A percentile compares a stretch with the other conserved stretches of the same genome.
Evolutionary conservation across 2,329 filamentous ascomycete species (phyloP).

Genomic region (Ceratocystis cubensis): DNA sequence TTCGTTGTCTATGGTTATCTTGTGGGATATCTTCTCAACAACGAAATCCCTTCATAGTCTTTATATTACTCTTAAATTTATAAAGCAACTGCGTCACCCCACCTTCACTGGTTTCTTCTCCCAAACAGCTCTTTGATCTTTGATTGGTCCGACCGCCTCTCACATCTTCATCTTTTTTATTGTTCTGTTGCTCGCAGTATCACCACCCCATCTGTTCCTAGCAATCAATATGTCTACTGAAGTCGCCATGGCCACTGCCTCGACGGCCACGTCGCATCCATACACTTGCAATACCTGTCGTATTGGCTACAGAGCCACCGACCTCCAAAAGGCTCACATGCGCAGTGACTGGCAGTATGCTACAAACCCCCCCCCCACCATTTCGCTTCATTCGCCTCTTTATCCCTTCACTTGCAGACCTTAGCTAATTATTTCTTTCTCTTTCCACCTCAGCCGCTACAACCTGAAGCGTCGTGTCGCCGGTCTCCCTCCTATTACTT

Average conservation of each 20-base stretch:
- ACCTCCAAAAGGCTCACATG: conserved; percentile 91
- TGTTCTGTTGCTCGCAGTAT: not conserved
- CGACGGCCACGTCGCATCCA: conserved; percentile 51
- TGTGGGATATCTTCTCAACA: no score
- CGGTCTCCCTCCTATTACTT: conserved; percentile 76
- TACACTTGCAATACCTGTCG: conserved; percentile 98
- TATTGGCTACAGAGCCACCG: conserved; percentile 87
- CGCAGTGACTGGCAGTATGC: conserved; percentile 96
- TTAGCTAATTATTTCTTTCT: not conserved
- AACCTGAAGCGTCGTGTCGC: conserved; percentile 93
- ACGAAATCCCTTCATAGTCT: not conserved
- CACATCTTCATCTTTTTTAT: not conserved
- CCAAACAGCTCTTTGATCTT: not conserved
- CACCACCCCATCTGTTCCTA: not conserved
- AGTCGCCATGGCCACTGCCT: conserved; percentile 22
- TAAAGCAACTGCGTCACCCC: not conserved
- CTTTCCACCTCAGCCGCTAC: conserved; percentile 52
- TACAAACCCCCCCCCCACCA: not conserved
- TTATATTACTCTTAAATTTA: not conserved
- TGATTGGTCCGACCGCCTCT: not conserved
- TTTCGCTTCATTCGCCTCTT: no score
- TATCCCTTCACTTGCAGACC: not conserved
- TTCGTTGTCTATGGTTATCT: no score
- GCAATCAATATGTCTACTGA: conserved; percentile 14
- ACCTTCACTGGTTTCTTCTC: not conserved